Conservation (phyloP, 106 monocot genomes). For the Iris macrosiphon region DNA sequence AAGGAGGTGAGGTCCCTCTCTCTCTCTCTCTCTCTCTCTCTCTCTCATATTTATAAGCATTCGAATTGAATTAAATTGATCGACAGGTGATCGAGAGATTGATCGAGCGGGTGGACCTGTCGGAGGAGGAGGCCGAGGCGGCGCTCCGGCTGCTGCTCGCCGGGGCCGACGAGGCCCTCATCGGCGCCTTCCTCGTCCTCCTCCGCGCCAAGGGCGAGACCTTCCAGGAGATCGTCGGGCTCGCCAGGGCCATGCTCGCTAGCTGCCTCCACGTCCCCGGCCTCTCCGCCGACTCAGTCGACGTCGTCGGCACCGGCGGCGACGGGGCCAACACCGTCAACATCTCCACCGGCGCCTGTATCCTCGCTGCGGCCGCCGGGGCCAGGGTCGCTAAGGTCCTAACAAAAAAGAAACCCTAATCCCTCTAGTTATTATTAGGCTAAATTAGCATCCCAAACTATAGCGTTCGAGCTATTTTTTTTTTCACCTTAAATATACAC, state of each 20-base stretch:
- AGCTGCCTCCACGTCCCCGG: conserved; percentile 55
- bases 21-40: neutral
- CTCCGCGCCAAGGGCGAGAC: conserved; percentile 93
- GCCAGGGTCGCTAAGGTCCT: conserved; percentile 75
- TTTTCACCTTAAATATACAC: no score
- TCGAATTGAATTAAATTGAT: no score
- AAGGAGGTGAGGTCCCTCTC: neutral
- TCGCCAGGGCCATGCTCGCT: conserved; percentile 83
- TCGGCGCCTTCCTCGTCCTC: conserved; percentile 93
- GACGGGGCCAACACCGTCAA: conserved; percentile 97
- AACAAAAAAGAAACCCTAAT: no score
- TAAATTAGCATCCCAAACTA: no score
- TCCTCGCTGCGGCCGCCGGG: conserved; percentile 80
- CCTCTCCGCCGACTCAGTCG: conserved; percentile 47
- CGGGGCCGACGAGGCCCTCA: conserved; percentile 57
- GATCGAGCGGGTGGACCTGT: conserved; percentile 46
- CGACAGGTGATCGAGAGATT: conserved; percentile 82
- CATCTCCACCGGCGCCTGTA: conserved; percentile 86
- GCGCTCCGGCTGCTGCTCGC: conserved; percentile 51
- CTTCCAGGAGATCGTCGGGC: conserved; percentile 87
- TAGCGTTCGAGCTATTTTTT: no score
- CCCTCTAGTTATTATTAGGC: no score
- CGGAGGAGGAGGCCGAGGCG: no score
- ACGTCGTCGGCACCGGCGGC: conserved; percentile 96
- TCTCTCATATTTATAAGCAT: neutral